Base-by-base conservation (phyloP, 306 rosid genomes). In the Cicer judaicum region DNA sequence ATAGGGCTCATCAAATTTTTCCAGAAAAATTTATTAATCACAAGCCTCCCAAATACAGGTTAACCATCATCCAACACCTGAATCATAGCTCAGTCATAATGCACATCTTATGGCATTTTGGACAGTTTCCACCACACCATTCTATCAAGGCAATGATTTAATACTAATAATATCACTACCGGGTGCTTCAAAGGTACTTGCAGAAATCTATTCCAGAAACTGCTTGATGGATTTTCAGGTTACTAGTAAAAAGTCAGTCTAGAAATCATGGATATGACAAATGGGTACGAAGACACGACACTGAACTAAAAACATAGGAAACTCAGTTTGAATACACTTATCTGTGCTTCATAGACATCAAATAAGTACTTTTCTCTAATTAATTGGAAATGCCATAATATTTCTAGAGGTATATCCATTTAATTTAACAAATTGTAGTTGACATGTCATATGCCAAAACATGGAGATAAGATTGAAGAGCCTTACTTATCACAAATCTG, bases 401-500 rank as follows among this genome's bases (percentile, higher is more conserved):
- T 56, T 56, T 7, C n/a, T 56, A 21, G 39, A 15, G 63, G 2
- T 19, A 21, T 10, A 56, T 10, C 8, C 39, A 7, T 56, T 19
- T 56, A 56, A 6, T 56, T 10, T 56, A 40, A 75, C 46, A 40
- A 24, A 64, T 39, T 54, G 18, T 7, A 9, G 16, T 38, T n/a
- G 29, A 48, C 70, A 49, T 0, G 1, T 38, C 6, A 15, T 53
- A 70, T 19, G 36, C 57, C 36, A 79, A 38, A 52, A 73, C 11
- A 63, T 68, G 55, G 64, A 76, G 46, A 60, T 16, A 68, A 68
- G 79, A 57, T 38, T 48, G 13, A 74, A 74, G 62, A 68, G 75
- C 72, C 87, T 77, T 91, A 93, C 98, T 83, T 94, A 42, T 90
- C 98, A 79, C 98, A 91, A n/a, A 94, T 82, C 82, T 88, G 94